These are phyloP conservation scores for Pisolithus albus DNA, from an alignment of 768 basidiomycete genomes.

Conservation along the genomic window DNA sequence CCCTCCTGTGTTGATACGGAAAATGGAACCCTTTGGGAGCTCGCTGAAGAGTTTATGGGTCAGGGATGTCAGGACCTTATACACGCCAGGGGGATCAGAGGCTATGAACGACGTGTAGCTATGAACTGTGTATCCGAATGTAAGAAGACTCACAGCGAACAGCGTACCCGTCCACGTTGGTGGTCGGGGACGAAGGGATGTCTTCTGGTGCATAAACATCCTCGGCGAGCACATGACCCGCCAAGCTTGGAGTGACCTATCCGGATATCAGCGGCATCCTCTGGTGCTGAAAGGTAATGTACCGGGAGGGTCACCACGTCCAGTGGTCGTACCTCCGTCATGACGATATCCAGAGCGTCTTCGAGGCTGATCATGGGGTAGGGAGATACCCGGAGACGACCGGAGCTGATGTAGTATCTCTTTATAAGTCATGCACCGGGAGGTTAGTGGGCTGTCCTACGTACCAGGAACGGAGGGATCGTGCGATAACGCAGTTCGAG, in stretches of 20 bases:
- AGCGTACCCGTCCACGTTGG: conserved; percentile 88
- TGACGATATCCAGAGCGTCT: conserved; percentile 53
- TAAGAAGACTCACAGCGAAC: conserved; percentile 46
- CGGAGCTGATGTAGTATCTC: conserved; percentile 39
- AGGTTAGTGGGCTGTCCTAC: conserved; percentile 14
- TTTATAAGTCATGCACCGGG: not conserved
- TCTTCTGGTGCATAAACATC: conserved; percentile 60
- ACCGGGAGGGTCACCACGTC: conserved; percentile 38
- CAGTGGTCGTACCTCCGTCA: conserved; percentile 41
- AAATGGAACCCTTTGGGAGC: conserved; percentile 40
- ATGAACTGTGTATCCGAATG: not conserved
- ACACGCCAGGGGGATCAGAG: conserved; percentile 55
- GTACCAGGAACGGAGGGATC: conserved; percentile 64
- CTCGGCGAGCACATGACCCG: conserved; percentile 68
- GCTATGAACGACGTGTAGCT: conserved; percentile 33
- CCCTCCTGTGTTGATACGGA: conserved; percentile 80
- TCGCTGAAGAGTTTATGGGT: conserved; percentile 27
- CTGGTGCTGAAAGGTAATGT: conserved; percentile 8
- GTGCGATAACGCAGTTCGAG: conserved; percentile 55
- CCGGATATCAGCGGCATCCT: not conserved
- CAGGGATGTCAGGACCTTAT: conserved; percentile 57
- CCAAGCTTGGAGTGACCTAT: conserved; percentile 55
- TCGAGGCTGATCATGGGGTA: conserved; percentile 65
- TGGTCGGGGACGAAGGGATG: conserved; percentile 59
- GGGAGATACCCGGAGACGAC: conserved; percentile 70